Percentiles rank a stretch among this genome's conserved stretches.
Conservation (phyloP, 306 rosid species). For the Rubus idaeus region DNA sequence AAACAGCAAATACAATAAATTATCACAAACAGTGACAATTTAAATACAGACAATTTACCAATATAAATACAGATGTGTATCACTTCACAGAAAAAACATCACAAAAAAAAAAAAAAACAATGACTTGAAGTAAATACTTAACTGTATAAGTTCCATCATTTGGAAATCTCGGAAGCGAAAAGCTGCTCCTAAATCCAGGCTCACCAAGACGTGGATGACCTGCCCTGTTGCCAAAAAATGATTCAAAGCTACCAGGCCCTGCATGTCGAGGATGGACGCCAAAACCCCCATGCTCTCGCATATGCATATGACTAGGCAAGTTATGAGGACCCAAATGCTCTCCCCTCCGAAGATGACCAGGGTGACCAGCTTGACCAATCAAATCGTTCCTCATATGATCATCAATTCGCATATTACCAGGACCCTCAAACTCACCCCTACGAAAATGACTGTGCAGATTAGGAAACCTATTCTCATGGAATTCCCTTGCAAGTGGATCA, state of each 20-base stretch:
- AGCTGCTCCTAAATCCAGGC: slow-evolving; percentile 95
- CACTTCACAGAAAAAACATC: neutral
- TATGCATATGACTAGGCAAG: slow-evolving; percentile 56
- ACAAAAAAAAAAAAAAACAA: neutral
- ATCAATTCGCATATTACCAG: slow-evolving; percentile 62
- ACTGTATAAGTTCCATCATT: slow-evolving; percentile 72
- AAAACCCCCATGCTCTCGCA: slow-evolving; percentile 66
- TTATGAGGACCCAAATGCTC: slow-evolving; percentile 71
- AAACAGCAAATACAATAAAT: neutral
- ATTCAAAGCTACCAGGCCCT: slow-evolving; percentile 65
- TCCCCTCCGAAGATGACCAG: slow-evolving; percentile 53
- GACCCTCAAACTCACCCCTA: slow-evolving; percentile 75
- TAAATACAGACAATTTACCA: slow-evolving; percentile 6
- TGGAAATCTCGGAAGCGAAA: slow-evolving; percentile 68
- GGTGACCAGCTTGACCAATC: slow-evolving; percentile 57
- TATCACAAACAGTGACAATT: neutral
- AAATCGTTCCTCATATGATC: slow-evolving; percentile 64
- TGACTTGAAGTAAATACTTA: slow-evolving; percentile 40
- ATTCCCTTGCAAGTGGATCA: slow-evolving; percentile 50
- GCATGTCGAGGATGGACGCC: slow-evolving; percentile 63
- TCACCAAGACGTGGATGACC: slow-evolving; percentile 84
- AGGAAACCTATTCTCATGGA: slow-evolving; percentile 66
- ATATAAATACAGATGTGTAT: neutral
- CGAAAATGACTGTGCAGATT: slow-evolving; percentile 58
- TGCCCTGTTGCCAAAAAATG: slow-evolving; percentile 57